Evolutionary conservation across 352 stramenopile species (phyloP).

Genomic region (Thraustotheca clavata): DNA sequence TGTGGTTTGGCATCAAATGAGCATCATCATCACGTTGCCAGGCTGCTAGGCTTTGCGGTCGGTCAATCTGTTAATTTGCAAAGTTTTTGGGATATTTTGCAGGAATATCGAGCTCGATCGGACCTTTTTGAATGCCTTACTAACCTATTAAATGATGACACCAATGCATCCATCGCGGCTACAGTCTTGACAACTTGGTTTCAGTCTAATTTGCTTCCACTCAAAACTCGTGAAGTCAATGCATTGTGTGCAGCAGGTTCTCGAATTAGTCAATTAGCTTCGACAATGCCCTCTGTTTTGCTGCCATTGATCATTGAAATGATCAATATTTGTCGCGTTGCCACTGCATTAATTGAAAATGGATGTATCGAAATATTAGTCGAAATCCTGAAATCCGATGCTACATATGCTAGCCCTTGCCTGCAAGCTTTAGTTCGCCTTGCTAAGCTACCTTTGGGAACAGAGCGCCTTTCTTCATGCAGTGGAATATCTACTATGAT

Average conservation of each 20-base stretch:
- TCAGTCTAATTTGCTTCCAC: not conserved
- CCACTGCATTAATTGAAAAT: constrained; percentile 4
- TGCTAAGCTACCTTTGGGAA: not conserved
- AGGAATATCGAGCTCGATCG: not conserved
- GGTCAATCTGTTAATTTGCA: not conserved
- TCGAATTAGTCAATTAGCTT: not conserved
- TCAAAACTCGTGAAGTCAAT: constrained; percentile 19
- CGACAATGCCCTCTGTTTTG: not conserved
- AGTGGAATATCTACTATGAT: constrained; percentile 6
- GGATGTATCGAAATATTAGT: constrained; percentile 5
- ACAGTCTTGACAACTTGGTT: constrained; percentile 3
- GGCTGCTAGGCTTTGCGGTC: constrained; percentile 1
- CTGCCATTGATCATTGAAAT: not conserved
- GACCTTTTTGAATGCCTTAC: not conserved
- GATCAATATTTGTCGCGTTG: not conserved
- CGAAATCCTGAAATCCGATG: not conserved
- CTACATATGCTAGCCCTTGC: not conserved
- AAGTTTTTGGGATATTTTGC: not conserved
- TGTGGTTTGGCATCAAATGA: not conserved
- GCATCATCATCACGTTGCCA: not conserved
- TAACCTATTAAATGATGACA: not conserved
- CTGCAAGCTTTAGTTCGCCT: constrained; percentile 6
- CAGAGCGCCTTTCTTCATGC: constrained; percentile 1
- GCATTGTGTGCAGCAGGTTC: not conserved
- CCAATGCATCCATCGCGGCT: not conserved